Base-by-base conservation (phyloP, 2,329 filamentous ascomycete species). In the Botrytis cinerea region DNA sequence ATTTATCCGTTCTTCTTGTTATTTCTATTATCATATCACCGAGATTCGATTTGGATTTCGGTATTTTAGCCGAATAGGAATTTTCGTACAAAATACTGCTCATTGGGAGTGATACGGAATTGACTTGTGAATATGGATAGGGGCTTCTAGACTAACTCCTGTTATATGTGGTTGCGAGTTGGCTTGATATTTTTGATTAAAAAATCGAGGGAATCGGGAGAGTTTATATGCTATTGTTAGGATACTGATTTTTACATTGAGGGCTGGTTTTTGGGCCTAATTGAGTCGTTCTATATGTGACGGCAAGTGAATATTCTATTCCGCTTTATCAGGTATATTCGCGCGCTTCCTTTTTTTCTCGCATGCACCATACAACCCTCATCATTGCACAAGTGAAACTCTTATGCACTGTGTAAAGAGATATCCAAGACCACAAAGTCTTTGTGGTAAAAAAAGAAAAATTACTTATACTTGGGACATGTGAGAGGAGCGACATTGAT, bases 221-320 rank as follows among this genome's bases (percentile, higher is more conserved):
- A 51, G 25, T 51, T 51, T n/a, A 51, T 16, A 51, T 51, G 8
- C 38, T 8, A 38, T 38, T 38, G 38, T 38, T 38, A 9, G 38
- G 8, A 9, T 38, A 9, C 38, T 38, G 8, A 1, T 38, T 38
- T 38, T 38, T 8, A 38, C 38, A 38, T 10, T 9, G 8, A 38
- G 38, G 2, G 25, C 10, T 51, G 10, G 25, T 1, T 7, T n/a
- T 51, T 2, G 5, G 10, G 25, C 1, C 8, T 38, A 38, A 38
- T 8, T 9, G 4, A n/a, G 25, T n/a, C 0, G 7, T 3, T 51
- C 48, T 14, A n/a, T n/a, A 10, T 14, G 6, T n/a, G 25, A 51
- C 22, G 4, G n/a, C 25, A n/a, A n/a, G 0, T 0, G 5, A 14
- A n/a, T 1, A 16, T 51, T 10, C 48, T n/a, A n/a, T 51, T 0